Percentiles rank a stretch among this genome's conserved stretches.
These are phyloP conservation scores for Carex myosuroides DNA, from an alignment of 176 grass and related monocot genomes.

Conservation along the genomic window DNA sequence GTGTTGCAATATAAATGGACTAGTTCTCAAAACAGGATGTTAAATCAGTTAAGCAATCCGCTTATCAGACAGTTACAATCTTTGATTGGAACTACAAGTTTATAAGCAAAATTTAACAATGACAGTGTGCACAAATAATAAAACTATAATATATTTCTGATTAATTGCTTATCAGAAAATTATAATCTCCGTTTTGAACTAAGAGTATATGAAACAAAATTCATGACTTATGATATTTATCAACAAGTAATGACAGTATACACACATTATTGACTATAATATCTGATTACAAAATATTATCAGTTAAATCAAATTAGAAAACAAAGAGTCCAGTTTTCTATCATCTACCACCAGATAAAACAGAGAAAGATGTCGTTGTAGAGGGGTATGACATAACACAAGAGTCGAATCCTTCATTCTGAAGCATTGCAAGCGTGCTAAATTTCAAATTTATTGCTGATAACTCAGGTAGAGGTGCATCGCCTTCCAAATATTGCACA, in stretches of 20 bases:
- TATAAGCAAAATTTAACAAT: not conserved
- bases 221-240: not conserved
- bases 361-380: constrained; percentile 16
- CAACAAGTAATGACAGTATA: not conserved
- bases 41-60: not conserved
- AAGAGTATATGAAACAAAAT: not conserved
- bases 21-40: not conserved
- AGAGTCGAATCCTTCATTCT: constrained; percentile 12
- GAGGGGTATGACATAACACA: constrained; percentile 12
- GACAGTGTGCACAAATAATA: not conserved
- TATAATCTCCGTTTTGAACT: too few relatives aligned
- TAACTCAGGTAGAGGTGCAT: constrained; percentile 25
- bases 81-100: too few relatives aligned
- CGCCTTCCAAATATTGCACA: constrained; percentile 33
- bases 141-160: not conserved
- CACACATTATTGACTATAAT: not conserved
- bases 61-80: too few relatives aligned
- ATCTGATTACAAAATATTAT: not conserved
- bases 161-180: too few relatives aligned
- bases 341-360: constrained; percentile 4
- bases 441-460: not conserved
- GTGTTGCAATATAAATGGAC: not conserved
- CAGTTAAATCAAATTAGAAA: not conserved
- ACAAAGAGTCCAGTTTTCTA: not conserved
- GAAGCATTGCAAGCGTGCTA: not conserved